Evolutionary conservation across 495 filamentous ascomycete species (phyloP), one percentile per base, ranked within the genome.

Genomic region (Podospora sp.): DNA sequence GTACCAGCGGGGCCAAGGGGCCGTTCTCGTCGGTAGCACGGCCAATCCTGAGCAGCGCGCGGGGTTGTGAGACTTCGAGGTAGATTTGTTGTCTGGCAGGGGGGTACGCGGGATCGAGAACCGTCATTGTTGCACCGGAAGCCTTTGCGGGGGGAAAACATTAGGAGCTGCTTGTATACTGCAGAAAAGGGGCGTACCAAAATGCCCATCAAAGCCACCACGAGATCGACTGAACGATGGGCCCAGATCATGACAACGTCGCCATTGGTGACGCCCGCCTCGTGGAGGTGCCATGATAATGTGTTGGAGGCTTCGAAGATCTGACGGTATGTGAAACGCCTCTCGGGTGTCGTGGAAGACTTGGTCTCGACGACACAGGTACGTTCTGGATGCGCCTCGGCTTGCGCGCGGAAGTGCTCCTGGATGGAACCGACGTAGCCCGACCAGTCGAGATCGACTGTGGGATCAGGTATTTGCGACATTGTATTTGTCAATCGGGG

Each of bases 191-290:
- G 26, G 18, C 62, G 55, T 77, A 80, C 78, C 68, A 87, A 72
- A 55, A 84, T 84, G 75, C 90, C 83, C 85, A 89, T 88, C 8
- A 90, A 78, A 6, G 82, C 83, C 16, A 90, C 82, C 7, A 92
- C 88, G 20, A 94, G 76, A 67, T 93, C 91, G 6, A 93, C 90
- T 14, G 86, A 86, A 5, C 94, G 87, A 75, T 97, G 86, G 29
- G 92, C 92, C 77, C 90, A 98, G 60, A 94, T 89, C 93, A 97
- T 97, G 63, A 96, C 91, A 25, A 97, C 93, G 60, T 98, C 94
- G 14, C 92, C 94, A 63, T 88, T 82, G 49, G 89, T 82, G 61
- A 93, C 81, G 26, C 94, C 94, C 63, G 86, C 83, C 33, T 87
- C 79, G 51, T 92, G 84, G 27, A 97, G 81, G 72, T 95, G 84